These are phyloP conservation scores for Ceratorhiza oryzae-sativae DNA, from an alignment of 1,284 basidiomycete genomes.

Conservation along the genomic window DNA sequence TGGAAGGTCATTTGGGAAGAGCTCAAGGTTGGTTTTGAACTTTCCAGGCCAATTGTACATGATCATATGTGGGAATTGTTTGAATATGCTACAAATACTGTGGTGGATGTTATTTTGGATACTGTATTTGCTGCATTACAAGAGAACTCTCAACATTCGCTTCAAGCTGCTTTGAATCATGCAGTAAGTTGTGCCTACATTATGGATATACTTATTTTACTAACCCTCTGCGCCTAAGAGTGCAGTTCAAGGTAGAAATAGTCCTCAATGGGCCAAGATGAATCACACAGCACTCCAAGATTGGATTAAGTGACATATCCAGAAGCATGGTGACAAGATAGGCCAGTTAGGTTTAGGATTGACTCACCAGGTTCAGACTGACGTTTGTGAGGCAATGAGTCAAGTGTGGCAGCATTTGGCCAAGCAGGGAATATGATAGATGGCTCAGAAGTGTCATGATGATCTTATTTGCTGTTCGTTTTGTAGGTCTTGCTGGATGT, in stretches of 20 bases:
- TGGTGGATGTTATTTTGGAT: constrained; percentile 28
- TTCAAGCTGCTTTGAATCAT: constrained; percentile 16
- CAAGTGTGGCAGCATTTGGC: constrained; percentile 24
- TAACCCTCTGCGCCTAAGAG: constrained; percentile 9
- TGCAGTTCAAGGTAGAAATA: neutral
- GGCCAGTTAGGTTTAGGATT: constrained; percentile 21
- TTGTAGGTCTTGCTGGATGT: no score
- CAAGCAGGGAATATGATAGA: neutral
- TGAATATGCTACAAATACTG: constrained; percentile 26
- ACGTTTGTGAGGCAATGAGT: constrained; percentile 26
- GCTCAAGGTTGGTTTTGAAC: constrained; percentile 24
- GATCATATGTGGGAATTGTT: constrained; percentile 36
- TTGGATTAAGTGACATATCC: constrained; percentile 28
- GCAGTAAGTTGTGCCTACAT: constrained; percentile 6
- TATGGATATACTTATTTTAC: neutral
- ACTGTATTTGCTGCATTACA: constrained; percentile 21
- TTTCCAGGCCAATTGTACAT: constrained; percentile 25
- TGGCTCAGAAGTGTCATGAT: neutral
- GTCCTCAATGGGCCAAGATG: constrained; percentile 14
- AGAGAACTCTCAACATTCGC: constrained; percentile 23
- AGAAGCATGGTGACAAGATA: constrained; percentile 32
- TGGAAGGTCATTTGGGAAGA: constrained; percentile 36
- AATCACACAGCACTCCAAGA: constrained; percentile 31
- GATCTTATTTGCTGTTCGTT: no score
- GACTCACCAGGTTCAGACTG: constrained; percentile 14